phyloP scores from a whole-genome alignment of 495 filamentous ascomycete species.

The Podospora appendiculata region DNA sequence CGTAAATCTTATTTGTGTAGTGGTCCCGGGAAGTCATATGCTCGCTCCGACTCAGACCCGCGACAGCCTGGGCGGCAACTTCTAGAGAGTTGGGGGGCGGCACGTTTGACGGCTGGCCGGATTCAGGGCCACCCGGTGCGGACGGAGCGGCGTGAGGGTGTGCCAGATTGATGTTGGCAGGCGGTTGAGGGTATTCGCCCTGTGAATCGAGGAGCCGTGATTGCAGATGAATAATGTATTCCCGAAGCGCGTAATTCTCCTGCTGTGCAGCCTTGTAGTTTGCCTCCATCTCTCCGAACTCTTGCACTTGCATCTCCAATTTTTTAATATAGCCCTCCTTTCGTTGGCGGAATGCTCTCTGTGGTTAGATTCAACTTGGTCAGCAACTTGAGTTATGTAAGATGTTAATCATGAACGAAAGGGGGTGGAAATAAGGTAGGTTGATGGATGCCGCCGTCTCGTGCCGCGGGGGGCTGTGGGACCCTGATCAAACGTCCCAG shows the following conservation, averaged over 20 bases:
- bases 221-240: slow-evolving; percentile 88
- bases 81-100: slow-evolving; percentile 14
- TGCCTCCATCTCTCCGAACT: slow-evolving; percentile 59
- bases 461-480: not conserved
- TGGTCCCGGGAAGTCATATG: slow-evolving; percentile 9
- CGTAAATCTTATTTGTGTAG: slow-evolving; percentile 5
- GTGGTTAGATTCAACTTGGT: slow-evolving; percentile 1
- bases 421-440: not conserved
- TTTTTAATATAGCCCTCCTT: slow-evolving; percentile 98
- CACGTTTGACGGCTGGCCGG: not conserved
- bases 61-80: slow-evolving; percentile 29
- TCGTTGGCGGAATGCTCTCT: slow-evolving; percentile 95
- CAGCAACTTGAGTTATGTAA: slow-evolving; percentile 21
- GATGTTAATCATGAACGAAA: slow-evolving; percentile 5
- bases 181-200: slow-evolving; percentile 77
- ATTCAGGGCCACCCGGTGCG: not conserved
- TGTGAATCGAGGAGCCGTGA: slow-evolving; percentile 77
- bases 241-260: slow-evolving; percentile 84
- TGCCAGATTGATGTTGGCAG: slow-evolving; percentile 39
- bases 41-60: slow-evolving; percentile 20
- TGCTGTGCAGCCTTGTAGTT: slow-evolving; percentile 65
- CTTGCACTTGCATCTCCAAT: slow-evolving; percentile 82
- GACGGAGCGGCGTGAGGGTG: slow-evolving; percentile 13
- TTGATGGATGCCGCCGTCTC: too few species aligned
- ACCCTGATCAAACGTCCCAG: not conserved